phyloP scores from a whole-genome alignment of 768 basidiomycete genomes.

The Nevesoporus exiguus region DNA sequence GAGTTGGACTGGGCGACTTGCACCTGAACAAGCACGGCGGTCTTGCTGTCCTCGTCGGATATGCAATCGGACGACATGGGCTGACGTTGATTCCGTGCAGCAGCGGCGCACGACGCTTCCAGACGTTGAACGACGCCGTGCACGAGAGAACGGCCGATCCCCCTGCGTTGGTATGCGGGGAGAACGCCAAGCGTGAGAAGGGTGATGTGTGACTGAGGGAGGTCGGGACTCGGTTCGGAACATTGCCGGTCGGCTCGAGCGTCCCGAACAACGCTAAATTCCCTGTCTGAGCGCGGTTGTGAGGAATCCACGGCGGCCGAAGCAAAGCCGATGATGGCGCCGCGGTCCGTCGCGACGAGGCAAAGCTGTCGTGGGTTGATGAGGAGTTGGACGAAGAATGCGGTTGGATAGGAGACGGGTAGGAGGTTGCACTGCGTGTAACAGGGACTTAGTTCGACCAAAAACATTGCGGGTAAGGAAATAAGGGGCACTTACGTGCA shows the following conservation, averaged over 20 bases:
- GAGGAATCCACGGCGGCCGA: slow-evolving; percentile 21
- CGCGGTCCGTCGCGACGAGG: slow-evolving; percentile 24
- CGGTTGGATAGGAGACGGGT: slow-evolving; percentile 25
- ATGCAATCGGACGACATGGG: not conserved
- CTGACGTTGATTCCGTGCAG: not conserved
- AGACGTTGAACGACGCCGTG: slow-evolving; percentile 27
- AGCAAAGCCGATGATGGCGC: slow-evolving; percentile 25
- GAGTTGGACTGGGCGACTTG: slow-evolving; percentile 28
- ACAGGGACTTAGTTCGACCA: slow-evolving; percentile 1
- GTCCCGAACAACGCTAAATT: not conserved
- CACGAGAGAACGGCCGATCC: slow-evolving; percentile 30
- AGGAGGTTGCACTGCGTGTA: slow-evolving; percentile 22
- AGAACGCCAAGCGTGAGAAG: slow-evolving; percentile 33
- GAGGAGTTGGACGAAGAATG: slow-evolving; percentile 34
- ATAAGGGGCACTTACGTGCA: slow-evolving; percentile 21
- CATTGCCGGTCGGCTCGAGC: not conserved
- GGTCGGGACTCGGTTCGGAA: slow-evolving; percentile 5
- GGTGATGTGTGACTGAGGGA: slow-evolving; percentile 14
- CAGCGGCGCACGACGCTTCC: slow-evolving; percentile 6
- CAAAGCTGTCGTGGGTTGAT: slow-evolving; percentile 30
- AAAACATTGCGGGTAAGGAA: not conserved
- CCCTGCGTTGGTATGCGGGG: slow-evolving; percentile 25
- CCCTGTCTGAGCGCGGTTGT: not conserved
- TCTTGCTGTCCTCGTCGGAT: slow-evolving; percentile 5
- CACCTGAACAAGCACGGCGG: slow-evolving; percentile 23